Evolutionary conservation across 2,329 filamentous ascomycete genomes (phyloP), one percentile per base, ranked within the genome.

Genomic region (Apiospora arundinis): DNA sequence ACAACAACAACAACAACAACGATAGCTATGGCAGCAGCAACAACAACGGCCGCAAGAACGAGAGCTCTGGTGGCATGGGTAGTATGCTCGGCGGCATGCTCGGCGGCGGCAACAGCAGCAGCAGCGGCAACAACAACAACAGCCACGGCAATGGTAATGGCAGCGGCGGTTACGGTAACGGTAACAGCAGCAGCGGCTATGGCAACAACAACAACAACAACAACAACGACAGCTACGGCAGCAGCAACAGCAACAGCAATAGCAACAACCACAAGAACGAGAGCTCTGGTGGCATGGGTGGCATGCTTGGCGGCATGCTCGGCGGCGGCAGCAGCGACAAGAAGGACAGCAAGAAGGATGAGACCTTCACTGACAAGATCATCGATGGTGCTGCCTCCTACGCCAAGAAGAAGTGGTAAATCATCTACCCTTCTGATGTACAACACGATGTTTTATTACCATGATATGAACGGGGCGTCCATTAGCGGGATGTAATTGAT

Each of bases 351-450:
- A 12, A 65, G 18, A 18, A 65, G 42, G 32, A 67, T 4, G 69
- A 70, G 44, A 21, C 40, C 7, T 56, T 70, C 69, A 70, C 69
- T 12, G 69, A 70, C 18, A 65, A 65, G 52, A 11, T 70, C 44
- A 67, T 70, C 14, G 69, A 70, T 28, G 52, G 69, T 11, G 69
- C 40, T 16, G 69, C 69, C 18, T 49, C 40, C 44, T 65, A 66
- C 42, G 69, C 69, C 56, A 70, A 70, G 69, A 49, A 70, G 25
- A 70, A 70, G 69, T 70, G 69, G 69, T 70, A 48, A 28, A 67
- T 21, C 16, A 14, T 7, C 16, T 11, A 8, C 25, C 18, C n/a
- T 9, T 9, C 28, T 16, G 6, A 60, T 60, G 52, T 60, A 37
- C 52, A 60, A 37, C 52, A 60, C 7, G 23, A 60, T 60, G 32